Evolutionary conservation across 208 protist genomes (phyloP), one percentile per base, ranked within the genome.

Genomic region (Trichomonas vaginalis): DNA sequence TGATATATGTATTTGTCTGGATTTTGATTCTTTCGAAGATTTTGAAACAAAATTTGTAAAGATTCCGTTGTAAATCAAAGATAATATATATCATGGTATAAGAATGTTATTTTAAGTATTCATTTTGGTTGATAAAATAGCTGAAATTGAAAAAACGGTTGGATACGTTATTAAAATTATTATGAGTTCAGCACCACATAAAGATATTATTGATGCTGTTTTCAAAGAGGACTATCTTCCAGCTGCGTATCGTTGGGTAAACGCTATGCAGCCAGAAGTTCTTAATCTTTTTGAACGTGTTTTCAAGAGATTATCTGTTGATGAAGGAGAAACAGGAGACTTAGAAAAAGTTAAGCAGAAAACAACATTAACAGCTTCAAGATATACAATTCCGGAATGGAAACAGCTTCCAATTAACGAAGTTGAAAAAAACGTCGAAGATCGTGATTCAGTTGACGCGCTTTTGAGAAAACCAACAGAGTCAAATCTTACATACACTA

Each of bases 371-470:
- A 39, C 45, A 15, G 40, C 86, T 15, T 51, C 86, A 51, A 48
- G 39, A 51, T 92, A 92, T 32, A 92, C 86, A 51, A 92, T 92
- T 35, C 86, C 86, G 10, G 86, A 92, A 47, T 92, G 86, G 86
- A 92, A 92, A 15, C 23, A 8, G 48, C 45, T 92, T 39, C 21
- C n/a, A 27, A 42, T 51, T 21, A 39, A 51, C 12, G 40, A 48
- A 39, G 82, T 47, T n/a, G 82, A 45, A 15, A 35, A 39, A 51
- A 48, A 51, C 17, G 27, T 51, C 0, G n/a, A 92, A 51, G 27
- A 92, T 48, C 35, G 46, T 39, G n/a, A 48, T 42, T 42, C 79
- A 42, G 79, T 83, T 92, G 86, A 92, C 14, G 86, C 42, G n/a
- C 32, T 27, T 35, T 39, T 92, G 9, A 39, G 14, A 10, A 48